Conservation (phyloP, 1,284 basidiomycete species). For the Rhodotorula sp. region DNA sequence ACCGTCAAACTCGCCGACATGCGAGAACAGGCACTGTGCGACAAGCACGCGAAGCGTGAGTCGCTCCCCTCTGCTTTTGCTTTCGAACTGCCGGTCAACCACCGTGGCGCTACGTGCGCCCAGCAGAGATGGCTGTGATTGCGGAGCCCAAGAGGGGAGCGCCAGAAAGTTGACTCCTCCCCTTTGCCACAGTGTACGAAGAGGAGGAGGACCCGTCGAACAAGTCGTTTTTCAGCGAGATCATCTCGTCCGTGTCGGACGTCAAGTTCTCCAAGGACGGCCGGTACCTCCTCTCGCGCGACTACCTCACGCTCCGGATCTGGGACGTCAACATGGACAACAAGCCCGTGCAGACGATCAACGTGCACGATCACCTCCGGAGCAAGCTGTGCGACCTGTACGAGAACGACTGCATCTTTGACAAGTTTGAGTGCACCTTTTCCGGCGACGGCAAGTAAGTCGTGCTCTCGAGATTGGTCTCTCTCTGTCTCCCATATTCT, state of each 20-base stretch:
- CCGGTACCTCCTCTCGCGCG: conserved; percentile 91
- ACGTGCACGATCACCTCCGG: conserved; percentile 96
- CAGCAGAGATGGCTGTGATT: too few relatives aligned
- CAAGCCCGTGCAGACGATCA: conserved; percentile 93
- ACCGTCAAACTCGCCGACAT: conserved; percentile 99
- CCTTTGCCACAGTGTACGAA: conserved; percentile 69
- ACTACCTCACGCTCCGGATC: conserved; percentile 97
- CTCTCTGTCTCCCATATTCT: neutral
- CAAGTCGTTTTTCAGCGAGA: conserved; percentile 99
- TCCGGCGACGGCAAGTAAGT: conserved; percentile 91
- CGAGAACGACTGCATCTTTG: conserved; percentile 99
- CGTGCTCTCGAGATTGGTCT: neutral
- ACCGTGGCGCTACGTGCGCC: too few relatives aligned
- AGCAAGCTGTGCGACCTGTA: conserved; percentile 98
- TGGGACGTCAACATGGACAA: conserved; percentile 99
- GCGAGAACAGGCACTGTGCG: conserved; percentile 96
- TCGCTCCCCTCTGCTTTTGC: conserved; percentile 15
- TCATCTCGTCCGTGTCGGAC: conserved; percentile 98
- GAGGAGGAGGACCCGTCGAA: conserved; percentile 97
- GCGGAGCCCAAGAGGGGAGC: too few relatives aligned
- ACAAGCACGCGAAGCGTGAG: conserved; percentile 92
- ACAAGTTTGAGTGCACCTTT: conserved; percentile 98
- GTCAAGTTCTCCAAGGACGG: conserved; percentile 99
- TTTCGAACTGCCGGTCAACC: too few relatives aligned
- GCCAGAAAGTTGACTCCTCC: neutral